Evolutionary conservation across 352 stramenopile genomes (phyloP).

Genomic region (Aphanomyces invadans): DNA sequence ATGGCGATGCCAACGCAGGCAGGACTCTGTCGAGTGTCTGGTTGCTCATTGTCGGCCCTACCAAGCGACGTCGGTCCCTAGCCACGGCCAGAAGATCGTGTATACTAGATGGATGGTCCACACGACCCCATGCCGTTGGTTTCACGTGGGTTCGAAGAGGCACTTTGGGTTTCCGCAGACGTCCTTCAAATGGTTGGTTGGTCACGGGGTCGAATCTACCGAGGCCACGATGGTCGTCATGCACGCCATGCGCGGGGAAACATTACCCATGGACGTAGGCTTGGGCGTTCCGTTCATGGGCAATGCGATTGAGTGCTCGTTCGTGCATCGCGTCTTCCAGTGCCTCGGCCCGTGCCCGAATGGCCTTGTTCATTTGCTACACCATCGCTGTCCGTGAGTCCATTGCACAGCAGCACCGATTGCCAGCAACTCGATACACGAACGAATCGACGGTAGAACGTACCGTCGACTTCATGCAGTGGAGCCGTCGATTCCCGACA

Average conservation of each 20-base stretch:
- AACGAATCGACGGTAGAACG: not conserved
- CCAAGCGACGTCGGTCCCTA: too few relatives aligned
- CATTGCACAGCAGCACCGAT: not conserved
- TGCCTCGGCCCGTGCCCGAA: slow-evolving; percentile 36
- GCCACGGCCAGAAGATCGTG: too few relatives aligned
- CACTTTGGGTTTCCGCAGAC: slow-evolving; percentile 39
- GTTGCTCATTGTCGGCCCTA: too few relatives aligned
- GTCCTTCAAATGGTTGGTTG: slow-evolving; percentile 46
- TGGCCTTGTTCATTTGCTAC: slow-evolving; percentile 37
- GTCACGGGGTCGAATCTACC: slow-evolving; percentile 47
- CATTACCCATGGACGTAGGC: slow-evolving; percentile 39
- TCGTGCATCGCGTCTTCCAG: slow-evolving; percentile 36
- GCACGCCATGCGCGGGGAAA: not conserved
- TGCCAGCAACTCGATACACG: not conserved
- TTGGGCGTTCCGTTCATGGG: slow-evolving; percentile 48
- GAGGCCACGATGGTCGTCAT: not conserved
- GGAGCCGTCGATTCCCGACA: slow-evolving; percentile 39
- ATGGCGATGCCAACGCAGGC: too few relatives aligned
- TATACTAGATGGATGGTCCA: too few relatives aligned
- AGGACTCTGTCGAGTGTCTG: not conserved
- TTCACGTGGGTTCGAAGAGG: slow-evolving; percentile 41
- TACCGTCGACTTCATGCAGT: slow-evolving; percentile 54
- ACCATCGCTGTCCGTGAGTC: not conserved
- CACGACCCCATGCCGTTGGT: slow-evolving; percentile 35
- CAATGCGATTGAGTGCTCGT: slow-evolving; percentile 52